Base-by-base conservation (phyloP, 805 yeast species). In the Saturnispora sekii region DNA sequence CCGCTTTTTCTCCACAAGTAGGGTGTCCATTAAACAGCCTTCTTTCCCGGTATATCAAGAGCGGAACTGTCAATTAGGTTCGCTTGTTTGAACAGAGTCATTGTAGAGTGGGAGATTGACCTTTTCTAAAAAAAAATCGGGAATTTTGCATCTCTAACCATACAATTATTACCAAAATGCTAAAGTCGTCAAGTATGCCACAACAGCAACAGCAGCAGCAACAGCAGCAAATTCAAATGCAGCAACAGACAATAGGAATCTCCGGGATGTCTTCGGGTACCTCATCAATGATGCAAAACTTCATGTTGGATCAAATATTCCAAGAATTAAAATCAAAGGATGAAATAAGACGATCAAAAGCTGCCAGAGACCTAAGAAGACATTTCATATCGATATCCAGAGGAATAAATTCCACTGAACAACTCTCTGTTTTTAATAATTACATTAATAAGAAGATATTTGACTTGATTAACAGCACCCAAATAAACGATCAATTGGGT, bases 381-480 rank as follows among this genome's bases (percentile, higher is more conserved):
- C 81, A 85, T 51, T 70, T 90, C 44, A 74, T 79, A 5, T 71
- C 84, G 0, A 73, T 84, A 10, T 83, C 93, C 2, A 74, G 95
- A 40, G 97, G 89, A 55, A 53, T 62, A 14, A 70, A 81, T 16
- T 79, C 93, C 0, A 71, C 84, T 1, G 96, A 88, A 59, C 90
- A 84, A 54, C 77, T 86, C 53, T 77, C 84, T 50, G 66, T 88
- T 32, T 85, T 84, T 62, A 85, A 83, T 61, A 86, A 84, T 59
- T 89, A 82, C 47, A 81, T 90, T 50, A 88, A 90, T 66, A 84
- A 85, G 56, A 79, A 83, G 50, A 84, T 93, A 15, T 88, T 87
- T 60, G 96, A 85, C 57, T 70, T 88, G 43, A 77, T 87, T 40
- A 87, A 86, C 54, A 79, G 89, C 4, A 71, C 79, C 8, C 90